phyloP scores from a whole-genome alignment of 2,329 filamentous ascomycete species.

The Ilyonectria sp. region DNA sequence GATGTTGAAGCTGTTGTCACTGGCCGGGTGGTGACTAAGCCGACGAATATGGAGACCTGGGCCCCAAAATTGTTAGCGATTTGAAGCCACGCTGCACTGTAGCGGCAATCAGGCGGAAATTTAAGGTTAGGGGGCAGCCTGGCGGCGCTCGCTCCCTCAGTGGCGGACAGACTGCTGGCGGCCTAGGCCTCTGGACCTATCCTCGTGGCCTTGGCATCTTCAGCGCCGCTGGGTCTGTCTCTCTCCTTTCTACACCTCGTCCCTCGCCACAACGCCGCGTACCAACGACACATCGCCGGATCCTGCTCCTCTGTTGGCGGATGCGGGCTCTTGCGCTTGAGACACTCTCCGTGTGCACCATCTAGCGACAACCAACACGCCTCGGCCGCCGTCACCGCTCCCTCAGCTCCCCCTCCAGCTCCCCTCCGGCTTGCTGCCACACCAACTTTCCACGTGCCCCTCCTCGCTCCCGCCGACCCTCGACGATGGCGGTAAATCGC shows the following conservation, averaged over 20 bases:
- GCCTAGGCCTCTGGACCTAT: conserved; percentile 26
- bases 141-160: conserved; percentile 24
- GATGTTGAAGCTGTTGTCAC: conserved; percentile 11
- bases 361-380: conserved; percentile 29
- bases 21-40: conserved; percentile 42
- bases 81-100: conserved; percentile 41
- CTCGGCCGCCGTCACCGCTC: conserved; percentile 43
- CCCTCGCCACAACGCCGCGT: conserved; percentile 31
- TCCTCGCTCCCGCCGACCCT: conserved; percentile 37
- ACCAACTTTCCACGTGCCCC: conserved; percentile 37
- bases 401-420: conserved; percentile 16
- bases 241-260: conserved; percentile 35
- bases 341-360: conserved; percentile 31
- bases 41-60: conserved; percentile 13
- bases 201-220: conserved; percentile 46
- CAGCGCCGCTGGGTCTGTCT: conserved; percentile 43
- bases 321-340: conserved; percentile 39
- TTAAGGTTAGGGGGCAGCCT: conserved; percentile 39
- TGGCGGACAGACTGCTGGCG: conserved; percentile 25
- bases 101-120: conserved; percentile 46
- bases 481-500: conserved; percentile 91
- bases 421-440: conserved; percentile 17
- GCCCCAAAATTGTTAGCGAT: conserved; percentile 45
- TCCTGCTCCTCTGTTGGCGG: conserved; percentile 32
- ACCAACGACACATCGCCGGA: conserved; percentile 30